Evolutionary conservation across 768 basidiomycete species (phyloP).

Genomic region (Paxillus rubicundulus): DNA sequence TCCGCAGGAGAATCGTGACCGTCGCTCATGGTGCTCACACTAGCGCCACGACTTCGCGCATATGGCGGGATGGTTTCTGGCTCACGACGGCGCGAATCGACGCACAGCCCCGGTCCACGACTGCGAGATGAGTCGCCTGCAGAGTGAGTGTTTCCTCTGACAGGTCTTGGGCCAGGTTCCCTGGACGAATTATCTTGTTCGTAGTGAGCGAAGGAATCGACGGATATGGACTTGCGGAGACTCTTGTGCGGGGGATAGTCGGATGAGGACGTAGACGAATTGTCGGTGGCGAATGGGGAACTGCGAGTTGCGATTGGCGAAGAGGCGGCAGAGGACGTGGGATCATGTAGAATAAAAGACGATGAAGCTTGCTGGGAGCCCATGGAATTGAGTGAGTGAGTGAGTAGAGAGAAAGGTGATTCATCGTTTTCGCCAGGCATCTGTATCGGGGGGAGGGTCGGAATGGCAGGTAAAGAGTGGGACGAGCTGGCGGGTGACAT

Average conservation of each 20-base stretch:
- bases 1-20: constrained; percentile 36
- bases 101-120: constrained; percentile 26
- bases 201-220: constrained; percentile 66
- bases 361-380: constrained; percentile 25
- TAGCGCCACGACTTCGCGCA: constrained; percentile 53
- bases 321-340: constrained; percentile 43
- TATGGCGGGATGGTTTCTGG: constrained; percentile 32
- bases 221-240: constrained; percentile 74
- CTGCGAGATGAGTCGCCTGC: constrained; percentile 35
- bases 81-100: constrained; percentile 26
- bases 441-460: constrained; percentile 44
- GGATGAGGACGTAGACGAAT: constrained; percentile 14
- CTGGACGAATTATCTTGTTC: constrained; percentile 36
- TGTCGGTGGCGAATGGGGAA: neutral
- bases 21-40: constrained; percentile 49
- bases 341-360: constrained; percentile 38
- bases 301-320: constrained; percentile 29
- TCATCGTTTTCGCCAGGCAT: constrained; percentile 35
- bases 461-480: constrained; percentile 36
- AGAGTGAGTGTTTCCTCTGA: constrained; percentile 37
- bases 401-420: neutral
- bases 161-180: constrained; percentile 34
- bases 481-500: constrained; percentile 21
- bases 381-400: constrained; percentile 13
- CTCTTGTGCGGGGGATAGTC: constrained; percentile 26